A percentile compares a stretch with the other conserved stretches of the same genome.
These are phyloP conservation scores for Macrophomina phaseolina DNA, from an alignment of 2,329 filamentous ascomycete species.

Conservation along the genomic window DNA sequence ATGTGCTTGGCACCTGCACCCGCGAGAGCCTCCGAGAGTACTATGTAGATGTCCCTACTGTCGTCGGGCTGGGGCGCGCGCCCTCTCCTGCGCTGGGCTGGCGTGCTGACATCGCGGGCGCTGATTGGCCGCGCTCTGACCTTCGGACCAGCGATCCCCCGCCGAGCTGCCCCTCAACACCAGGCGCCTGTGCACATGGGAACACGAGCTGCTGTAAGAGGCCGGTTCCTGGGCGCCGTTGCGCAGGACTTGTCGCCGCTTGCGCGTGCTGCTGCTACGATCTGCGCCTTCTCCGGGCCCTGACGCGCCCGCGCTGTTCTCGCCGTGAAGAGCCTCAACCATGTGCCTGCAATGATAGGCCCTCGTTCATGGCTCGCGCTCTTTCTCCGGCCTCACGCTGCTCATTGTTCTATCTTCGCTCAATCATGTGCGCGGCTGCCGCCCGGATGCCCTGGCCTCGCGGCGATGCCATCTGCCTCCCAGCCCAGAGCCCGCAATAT, in stretches of 20 bases:
- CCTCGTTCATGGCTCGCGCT: conserved; percentile 30
- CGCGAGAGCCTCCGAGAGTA: neutral
- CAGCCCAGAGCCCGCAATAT: neutral
- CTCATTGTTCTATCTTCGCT: conserved; percentile 8
- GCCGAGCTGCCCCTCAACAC: conserved; percentile 40
- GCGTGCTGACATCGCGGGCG: conserved; percentile 15
- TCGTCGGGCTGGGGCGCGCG: conserved; percentile 2
- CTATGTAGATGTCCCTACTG: neutral
- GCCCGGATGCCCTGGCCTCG: conserved; percentile 19
- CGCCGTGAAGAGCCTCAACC: conserved; percentile 23
- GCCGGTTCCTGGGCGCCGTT: conserved; percentile 31
- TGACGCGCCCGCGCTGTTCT: conserved; percentile 31
- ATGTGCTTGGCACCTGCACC: neutral
- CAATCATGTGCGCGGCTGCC: conserved; percentile 12
- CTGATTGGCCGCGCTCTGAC: conserved; percentile 12
- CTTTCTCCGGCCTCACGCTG: conserved; percentile 42
- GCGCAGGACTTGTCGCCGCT: conserved; percentile 30
- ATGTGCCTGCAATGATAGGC: conserved; percentile 22
- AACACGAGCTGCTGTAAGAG: conserved; percentile 39
- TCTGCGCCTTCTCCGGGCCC: neutral
- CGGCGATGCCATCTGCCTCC: conserved; percentile 23
- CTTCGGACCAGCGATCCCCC: neutral
- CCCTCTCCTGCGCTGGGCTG: neutral
- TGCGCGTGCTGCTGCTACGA: neutral
- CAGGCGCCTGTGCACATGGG: conserved; percentile 46